A percentile compares a stretch with the other conserved stretches of the same genome.
Conservation (phyloP, 2,329 filamentous ascomycete species). For the Paradendryphiella salina region DNA sequence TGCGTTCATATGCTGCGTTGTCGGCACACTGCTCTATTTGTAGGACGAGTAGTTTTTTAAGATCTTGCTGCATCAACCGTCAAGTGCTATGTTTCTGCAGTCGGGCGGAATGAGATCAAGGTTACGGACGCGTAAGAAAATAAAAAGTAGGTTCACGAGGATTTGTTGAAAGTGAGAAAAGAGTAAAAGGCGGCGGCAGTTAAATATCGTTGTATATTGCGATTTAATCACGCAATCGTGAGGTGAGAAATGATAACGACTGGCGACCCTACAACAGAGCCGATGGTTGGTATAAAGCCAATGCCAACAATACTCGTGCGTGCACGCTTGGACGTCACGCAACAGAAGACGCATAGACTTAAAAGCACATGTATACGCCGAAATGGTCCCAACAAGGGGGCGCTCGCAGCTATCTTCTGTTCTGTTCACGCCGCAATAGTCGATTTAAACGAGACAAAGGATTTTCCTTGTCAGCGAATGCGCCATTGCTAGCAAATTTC, state of each 20-base stretch:
- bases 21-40: neutral
- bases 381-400: neutral
- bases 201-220: neutral
- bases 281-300: slow-evolving; percentile 1
- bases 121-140: neutral
- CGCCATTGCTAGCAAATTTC: neutral
- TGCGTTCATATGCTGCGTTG: neutral
- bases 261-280: neutral
- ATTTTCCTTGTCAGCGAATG: neutral
- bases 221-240: neutral
- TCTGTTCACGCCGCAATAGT: neutral
- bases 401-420: neutral
- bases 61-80: neutral
- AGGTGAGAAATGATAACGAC: neutral
- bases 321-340: slow-evolving; percentile 1
- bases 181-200: neutral
- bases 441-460: neutral
- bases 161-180: neutral
- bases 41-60: neutral
- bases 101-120: too few relatives aligned
- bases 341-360: slow-evolving; percentile 1
- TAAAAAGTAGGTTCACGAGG: neutral
- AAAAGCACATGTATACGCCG: neutral
- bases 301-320: neutral
- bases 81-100: too few relatives aligned